Base-by-base conservation (phyloP, 305 asterid genomes). In the Striga hermonthica region DNA sequence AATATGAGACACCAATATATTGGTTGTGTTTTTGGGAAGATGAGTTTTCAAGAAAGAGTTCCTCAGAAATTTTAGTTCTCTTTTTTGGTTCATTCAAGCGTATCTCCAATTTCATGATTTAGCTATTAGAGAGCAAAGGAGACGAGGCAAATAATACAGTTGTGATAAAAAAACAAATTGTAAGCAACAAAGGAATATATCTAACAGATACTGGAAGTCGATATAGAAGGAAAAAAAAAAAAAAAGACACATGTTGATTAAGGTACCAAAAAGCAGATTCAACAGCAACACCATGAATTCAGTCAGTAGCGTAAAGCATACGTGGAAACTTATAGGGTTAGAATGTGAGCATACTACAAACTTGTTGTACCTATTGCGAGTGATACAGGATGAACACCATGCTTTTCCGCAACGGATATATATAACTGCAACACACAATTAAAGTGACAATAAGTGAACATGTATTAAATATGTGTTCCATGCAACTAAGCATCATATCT, bases 321-420 rank as follows among this genome's bases (percentile, higher is more conserved):
- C 5, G 57, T 61, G 72, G 43, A 16, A 71, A 56, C 8, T 66
- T 11, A 28, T 53, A 9, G 15, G 12, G 54, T 38, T 47, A 54
- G 16, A 65, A 60, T 68, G 72, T 34, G 47, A 65, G 61, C 65
- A 28, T 22, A 16, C 2, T 57, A 56, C 48, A 34, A 52, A 57
- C 9, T 37, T 66, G 14, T 31, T 43, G 63, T 80, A 91, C 96
- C 97, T 78, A 89, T 80, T 53, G 97, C 88, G 50, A 91, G 82
- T 65, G 95, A 85, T 70, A 89, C 87, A 8, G 97, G 98, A 69
- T 81, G 93, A 63, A 91, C 40, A 35, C 81, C 81, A 66, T 79
- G 83, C 66, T 72, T 73, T 70, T 69, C 57, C 6, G 93, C 88
- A 58, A 87, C 82, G 71, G 81, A 77, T 47, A 82, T 58, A 69